Evolutionary conservation across 176 grass and related monocot genomes (phyloP).

Genomic region (Aegilops longissima): DNA sequence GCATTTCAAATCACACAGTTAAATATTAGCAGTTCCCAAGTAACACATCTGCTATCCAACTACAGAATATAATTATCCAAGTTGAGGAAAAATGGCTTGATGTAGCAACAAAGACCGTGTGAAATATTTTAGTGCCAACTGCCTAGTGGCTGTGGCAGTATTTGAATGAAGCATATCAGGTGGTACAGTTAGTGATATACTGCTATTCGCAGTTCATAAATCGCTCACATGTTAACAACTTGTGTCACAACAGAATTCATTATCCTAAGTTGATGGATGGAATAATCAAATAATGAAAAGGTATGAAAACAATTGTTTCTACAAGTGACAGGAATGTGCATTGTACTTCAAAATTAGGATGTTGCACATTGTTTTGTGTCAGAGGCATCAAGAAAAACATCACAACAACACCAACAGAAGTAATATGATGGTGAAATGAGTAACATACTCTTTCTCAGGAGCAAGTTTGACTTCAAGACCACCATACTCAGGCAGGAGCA

Average conservation of each 20-base stretch:
- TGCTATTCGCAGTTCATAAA: neutral
- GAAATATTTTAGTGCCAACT: neutral
- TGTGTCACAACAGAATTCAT: neutral
- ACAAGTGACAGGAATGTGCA: neutral
- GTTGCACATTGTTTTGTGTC: neutral
- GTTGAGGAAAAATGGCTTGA: neutral
- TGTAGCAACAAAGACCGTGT: neutral
- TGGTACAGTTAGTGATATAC: neutral
- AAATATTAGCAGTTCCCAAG: neutral
- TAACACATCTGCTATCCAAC: neutral
- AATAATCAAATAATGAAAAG: neutral
- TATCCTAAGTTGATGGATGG: neutral
- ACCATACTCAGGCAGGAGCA: conserved; percentile 92
- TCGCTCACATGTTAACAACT: neutral
- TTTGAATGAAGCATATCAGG: neutral
- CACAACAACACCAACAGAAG: neutral
- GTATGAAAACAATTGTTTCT: neutral
- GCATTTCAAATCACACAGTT: neutral
- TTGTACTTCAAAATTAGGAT: neutral
- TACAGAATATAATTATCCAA: neutral
- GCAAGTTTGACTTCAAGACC: conserved; percentile 91
- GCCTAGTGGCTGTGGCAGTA: neutral
- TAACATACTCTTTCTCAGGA: conserved; percentile 74
- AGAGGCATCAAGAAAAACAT: neutral
- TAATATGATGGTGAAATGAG: neutral